Conservation (phyloP, 2,329 filamentous ascomycete species). For the Exophiala calicioides region DNA sequence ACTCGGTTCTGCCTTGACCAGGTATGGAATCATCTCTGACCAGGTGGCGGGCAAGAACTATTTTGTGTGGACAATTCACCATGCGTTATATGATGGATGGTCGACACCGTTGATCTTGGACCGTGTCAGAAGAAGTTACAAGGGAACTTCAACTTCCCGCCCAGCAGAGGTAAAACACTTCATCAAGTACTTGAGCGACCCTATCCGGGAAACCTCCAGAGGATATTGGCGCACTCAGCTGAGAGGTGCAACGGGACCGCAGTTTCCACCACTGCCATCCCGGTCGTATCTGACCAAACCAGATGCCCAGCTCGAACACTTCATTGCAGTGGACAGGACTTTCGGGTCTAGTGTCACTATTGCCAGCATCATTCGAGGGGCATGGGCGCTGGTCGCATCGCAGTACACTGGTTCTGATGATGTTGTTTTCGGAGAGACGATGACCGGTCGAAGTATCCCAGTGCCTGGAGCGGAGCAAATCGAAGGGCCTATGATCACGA, state of each 20-base stretch:
- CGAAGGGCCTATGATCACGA: constrained; percentile 44
- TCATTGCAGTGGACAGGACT: constrained; percentile 35
- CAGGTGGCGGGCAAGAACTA: constrained; percentile 36
- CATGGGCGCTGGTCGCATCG: constrained; percentile 50
- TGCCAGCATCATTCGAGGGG: constrained; percentile 50
- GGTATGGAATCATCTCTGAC: constrained; percentile 40
- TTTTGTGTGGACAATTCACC: constrained; percentile 54
- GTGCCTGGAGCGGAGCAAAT: constrained; percentile 41
- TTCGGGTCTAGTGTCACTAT: constrained; percentile 42
- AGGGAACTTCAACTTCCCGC: constrained; percentile 3
- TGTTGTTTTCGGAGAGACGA: constrained; percentile 50
- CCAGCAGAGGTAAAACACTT: constrained; percentile 47
- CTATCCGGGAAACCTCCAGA: constrained; percentile 43
- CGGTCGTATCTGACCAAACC: constrained; percentile 49
- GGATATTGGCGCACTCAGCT: constrained; percentile 53
- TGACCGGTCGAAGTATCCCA: constrained; percentile 39
- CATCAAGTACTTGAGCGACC: constrained; percentile 48
- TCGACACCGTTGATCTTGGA: constrained; percentile 42
- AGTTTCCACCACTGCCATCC: constrained; percentile 53
- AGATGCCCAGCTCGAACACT: constrained; percentile 47
- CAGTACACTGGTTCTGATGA: constrained; percentile 51
- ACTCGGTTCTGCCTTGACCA: constrained; percentile 39
- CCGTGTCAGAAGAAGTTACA: constrained; percentile 41
- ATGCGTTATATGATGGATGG: constrained; percentile 56
- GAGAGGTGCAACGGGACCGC: constrained; percentile 47